Evolutionary conservation across 305 asterid genomes (phyloP).

Genomic region (Andrographis paniculata): DNA sequence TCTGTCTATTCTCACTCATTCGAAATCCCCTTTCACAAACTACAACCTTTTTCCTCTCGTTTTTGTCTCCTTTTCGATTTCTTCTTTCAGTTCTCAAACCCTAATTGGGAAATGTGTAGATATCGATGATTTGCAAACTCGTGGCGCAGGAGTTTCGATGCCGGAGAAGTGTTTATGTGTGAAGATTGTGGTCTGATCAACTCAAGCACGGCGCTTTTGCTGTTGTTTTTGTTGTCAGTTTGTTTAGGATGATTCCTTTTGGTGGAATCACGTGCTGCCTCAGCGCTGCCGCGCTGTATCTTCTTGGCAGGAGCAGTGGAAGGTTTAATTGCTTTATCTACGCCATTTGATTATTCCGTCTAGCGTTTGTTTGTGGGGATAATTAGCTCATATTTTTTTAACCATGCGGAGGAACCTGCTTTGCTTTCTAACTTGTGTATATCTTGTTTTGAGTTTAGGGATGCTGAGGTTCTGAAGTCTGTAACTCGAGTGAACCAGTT

Average conservation of each 20-base stretch:
- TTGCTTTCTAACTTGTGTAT: neutral
- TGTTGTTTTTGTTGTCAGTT: constrained; percentile 11
- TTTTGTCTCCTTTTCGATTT: neutral
- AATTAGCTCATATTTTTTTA: neutral
- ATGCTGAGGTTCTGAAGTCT: constrained; percentile 75
- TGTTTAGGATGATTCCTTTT: constrained; percentile 63
- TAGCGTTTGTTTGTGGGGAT: neutral
- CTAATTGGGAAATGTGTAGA: constrained; percentile 2
- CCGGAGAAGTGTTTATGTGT: constrained; percentile 1
- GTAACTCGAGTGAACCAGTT: constrained; percentile 86
- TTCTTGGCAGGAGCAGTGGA: constrained; percentile 95
- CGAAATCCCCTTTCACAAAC: constrained; percentile 2
- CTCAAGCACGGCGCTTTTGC: neutral
- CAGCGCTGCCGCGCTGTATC: constrained; percentile 93
- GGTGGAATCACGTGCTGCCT: constrained; percentile 88
- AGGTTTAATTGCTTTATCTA: constrained; percentile 32
- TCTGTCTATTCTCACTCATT: neutral
- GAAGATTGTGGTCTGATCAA: constrained; percentile 9
- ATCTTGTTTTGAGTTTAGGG: constrained; percentile 33
- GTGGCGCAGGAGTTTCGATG: constrained; percentile 12
- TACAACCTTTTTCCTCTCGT: neutral
- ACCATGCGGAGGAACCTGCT: constrained; percentile 6
- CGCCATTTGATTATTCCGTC: neutral
- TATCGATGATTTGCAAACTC: constrained; percentile 1
- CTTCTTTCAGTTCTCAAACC: constrained; percentile 3